phyloP scores from a whole-genome alignment of 208 protist species.

The Acanthamoeba culbertsoni region DNA sequence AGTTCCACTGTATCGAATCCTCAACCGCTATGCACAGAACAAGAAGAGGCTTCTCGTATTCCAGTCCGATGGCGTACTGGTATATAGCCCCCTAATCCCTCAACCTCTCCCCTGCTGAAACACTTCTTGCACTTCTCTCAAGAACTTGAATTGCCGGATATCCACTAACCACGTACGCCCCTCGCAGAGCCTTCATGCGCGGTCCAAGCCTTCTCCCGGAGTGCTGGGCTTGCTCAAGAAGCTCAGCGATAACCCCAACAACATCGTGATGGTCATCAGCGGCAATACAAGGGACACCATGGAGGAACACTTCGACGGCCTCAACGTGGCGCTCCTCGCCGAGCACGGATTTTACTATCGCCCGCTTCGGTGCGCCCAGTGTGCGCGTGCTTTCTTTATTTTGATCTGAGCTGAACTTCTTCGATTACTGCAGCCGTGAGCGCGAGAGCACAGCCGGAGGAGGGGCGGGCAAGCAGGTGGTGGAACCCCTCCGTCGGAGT shows the following conservation, averaged over 20 bases:
- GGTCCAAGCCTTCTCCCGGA: background rate
- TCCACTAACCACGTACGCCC: background rate
- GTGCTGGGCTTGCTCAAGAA: constrained; percentile 23
- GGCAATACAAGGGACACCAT: constrained; percentile 1
- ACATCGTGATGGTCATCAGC: constrained; percentile 27
- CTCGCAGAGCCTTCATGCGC: background rate
- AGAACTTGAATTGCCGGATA: too few relatives aligned
- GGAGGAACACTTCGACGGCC: background rate
- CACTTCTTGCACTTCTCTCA: background rate
- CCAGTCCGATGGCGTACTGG: background rate
- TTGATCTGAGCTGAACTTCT: background rate
- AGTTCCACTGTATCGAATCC: constrained; percentile 9
- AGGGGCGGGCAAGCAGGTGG: background rate
- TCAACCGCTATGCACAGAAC: constrained; percentile 11
- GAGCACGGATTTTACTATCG: constrained; percentile 42
- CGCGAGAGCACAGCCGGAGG: background rate
- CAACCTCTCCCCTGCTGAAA: too few relatives aligned
- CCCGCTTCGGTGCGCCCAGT: background rate
- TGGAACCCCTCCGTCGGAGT: background rate
- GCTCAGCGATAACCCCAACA: background rate
- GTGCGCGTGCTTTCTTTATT: too few relatives aligned
- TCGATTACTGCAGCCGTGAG: background rate
- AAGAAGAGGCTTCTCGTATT: constrained; percentile 17
- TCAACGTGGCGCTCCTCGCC: background rate
- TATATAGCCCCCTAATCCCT: background rate